phyloP scores from a whole-genome alignment of 441 rosid genomes.

The Hura crepitans region DNA sequence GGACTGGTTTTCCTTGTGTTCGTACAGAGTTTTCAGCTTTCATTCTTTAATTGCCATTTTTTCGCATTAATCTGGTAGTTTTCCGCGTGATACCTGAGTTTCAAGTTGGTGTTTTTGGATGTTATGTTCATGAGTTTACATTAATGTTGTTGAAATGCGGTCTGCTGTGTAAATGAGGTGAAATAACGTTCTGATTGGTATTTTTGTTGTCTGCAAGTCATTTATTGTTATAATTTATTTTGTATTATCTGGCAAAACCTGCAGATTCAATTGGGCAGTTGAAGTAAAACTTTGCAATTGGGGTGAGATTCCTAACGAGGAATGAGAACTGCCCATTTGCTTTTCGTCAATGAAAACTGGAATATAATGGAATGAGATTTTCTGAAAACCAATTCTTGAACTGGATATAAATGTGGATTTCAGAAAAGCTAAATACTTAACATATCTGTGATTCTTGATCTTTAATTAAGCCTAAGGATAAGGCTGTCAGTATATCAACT shows the following conservation, averaged over 20 bases:
- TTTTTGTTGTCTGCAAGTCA: background rate
- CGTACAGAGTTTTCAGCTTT: slow-evolving; percentile 2
- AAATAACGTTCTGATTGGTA: background rate
- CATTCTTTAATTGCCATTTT: background rate
- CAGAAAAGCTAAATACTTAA: background rate
- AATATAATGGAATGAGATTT: background rate
- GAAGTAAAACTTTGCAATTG: background rate
- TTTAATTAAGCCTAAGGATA: background rate
- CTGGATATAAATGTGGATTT: background rate
- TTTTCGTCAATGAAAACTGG: background rate
- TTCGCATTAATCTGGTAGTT: background rate
- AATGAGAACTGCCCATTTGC: background rate
- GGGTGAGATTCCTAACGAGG: background rate
- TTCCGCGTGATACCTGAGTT: background rate
- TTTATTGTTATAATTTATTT: background rate
- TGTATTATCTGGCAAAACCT: background rate
- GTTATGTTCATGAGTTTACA: background rate
- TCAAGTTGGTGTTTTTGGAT: background rate
- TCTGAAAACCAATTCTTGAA: background rate
- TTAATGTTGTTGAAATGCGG: background rate
- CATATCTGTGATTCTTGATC: background rate
- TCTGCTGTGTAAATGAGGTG: background rate
- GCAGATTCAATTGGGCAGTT: background rate
- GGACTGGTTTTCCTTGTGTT: background rate
- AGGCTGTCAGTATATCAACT: too few relatives aligned